Evolutionary conservation across 2,329 filamentous ascomycete genomes (phyloP).

Genomic region (Cytospora chrysosperma): DNA sequence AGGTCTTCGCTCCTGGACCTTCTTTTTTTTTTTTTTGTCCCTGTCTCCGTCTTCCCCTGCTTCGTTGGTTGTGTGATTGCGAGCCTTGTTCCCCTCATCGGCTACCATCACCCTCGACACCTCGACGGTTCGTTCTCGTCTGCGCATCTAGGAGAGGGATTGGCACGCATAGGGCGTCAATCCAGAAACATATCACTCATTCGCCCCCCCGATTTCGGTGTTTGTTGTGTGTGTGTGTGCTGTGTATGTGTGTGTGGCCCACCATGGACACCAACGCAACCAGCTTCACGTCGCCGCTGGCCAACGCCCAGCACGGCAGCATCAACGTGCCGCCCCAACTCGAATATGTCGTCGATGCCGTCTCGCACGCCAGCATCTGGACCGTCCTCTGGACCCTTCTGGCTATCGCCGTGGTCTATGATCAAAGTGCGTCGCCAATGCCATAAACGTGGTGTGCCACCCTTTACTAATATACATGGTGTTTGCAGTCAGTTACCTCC

Average conservation of each 20-base stretch:
- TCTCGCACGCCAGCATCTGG: constrained; percentile 57
- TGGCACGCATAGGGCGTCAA: neutral
- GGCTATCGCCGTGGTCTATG: constrained; percentile 73
- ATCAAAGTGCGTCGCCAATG: constrained; percentile 72
- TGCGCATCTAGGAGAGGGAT: neutral
- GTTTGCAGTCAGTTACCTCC: constrained; percentile 67
- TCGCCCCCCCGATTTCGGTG: no score
- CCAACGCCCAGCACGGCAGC: constrained; percentile 54
- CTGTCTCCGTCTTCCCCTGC: constrained; percentile 9
- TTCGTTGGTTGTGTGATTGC: neutral
- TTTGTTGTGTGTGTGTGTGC: no score
- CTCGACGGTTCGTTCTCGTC: neutral
- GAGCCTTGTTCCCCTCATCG: neutral
- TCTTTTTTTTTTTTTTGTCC: neutral
- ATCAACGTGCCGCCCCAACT: constrained; percentile 55
- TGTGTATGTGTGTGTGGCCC: constrained; percentile 1
- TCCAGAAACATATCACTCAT: neutral
- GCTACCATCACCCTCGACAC: neutral
- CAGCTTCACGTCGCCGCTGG: constrained; percentile 65
- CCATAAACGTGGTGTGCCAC: neutral
- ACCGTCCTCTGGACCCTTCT: constrained; percentile 70
- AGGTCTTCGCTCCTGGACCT: neutral
- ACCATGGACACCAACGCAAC: constrained; percentile 62
- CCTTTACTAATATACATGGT: neutral
- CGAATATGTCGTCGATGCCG: constrained; percentile 52